Conservation (phyloP, 2,329 filamentous ascomycete genomes). For the Talaromyces albobiverticillius region DNA sequence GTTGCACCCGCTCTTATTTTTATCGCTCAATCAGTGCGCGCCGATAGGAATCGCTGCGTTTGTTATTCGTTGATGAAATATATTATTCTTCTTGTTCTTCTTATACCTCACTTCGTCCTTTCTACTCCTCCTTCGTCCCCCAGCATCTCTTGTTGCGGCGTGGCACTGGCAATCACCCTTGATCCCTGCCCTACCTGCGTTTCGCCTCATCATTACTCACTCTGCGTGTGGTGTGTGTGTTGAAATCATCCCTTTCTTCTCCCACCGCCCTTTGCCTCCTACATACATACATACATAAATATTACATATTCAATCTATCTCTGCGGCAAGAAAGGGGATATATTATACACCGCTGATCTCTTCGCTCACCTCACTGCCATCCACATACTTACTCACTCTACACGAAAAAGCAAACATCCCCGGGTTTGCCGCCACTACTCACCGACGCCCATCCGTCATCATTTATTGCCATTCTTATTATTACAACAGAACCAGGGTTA, state of each 20-base stretch:
- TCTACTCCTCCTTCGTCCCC: neutral
- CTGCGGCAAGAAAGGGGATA: too few relatives aligned
- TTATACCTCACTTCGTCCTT: neutral
- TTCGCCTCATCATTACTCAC: constrained; percentile 9
- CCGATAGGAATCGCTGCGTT: too few relatives aligned
- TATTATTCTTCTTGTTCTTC: neutral
- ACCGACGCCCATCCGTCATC: neutral
- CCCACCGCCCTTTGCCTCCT: neutral
- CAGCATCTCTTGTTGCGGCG: neutral
- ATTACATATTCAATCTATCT: too few relatives aligned
- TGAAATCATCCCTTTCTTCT: constrained; percentile 10
- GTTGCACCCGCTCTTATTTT: neutral
- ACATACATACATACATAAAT: neutral
- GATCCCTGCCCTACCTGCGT: neutral
- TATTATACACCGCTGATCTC: neutral
- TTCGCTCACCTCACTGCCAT: neutral
- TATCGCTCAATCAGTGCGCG: neutral
- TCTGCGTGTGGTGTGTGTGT: neutral
- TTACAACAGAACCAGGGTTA: neutral
- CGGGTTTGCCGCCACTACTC: neutral
- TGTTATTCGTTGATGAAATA: neutral
- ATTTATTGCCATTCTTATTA: neutral
- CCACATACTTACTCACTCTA: too few relatives aligned
- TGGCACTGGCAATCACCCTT: neutral
- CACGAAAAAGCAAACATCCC: constrained; percentile 5